Conservation (phyloP, 1,284 basidiomycete species). For the Pseudozyma pruni region DNA sequence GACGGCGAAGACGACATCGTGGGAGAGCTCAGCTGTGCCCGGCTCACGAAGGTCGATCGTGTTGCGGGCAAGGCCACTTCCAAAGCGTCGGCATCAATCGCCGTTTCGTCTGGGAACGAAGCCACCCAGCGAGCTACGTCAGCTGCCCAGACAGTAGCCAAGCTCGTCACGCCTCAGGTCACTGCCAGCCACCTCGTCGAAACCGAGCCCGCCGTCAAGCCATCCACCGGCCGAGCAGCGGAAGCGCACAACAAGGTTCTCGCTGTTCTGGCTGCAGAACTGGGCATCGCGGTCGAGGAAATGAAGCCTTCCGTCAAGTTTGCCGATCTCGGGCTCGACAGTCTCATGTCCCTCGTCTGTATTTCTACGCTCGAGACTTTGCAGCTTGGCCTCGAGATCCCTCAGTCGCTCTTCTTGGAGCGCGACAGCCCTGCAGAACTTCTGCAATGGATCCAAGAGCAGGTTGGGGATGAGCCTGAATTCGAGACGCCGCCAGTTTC, state of each 20-base stretch:
- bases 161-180: not conserved
- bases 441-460: slow-evolving; percentile 25
- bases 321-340: slow-evolving; percentile 48
- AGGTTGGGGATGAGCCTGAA: slow-evolving; percentile 14
- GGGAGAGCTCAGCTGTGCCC: slow-evolving; percentile 11
- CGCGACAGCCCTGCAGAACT: slow-evolving; percentile 39
- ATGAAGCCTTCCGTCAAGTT: slow-evolving; percentile 36
- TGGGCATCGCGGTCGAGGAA: slow-evolving; percentile 34
- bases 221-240: slow-evolving; percentile 2
- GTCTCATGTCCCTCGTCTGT: slow-evolving; percentile 50
- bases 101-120: not conserved
- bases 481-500: not conserved
- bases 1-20: slow-evolving; percentile 5
- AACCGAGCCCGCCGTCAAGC: not conserved
- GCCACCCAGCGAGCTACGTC: too few species aligned
- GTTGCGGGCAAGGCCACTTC: not conserved
- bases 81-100: not conserved
- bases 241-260: slow-evolving; percentile 21
- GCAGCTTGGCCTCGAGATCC: slow-evolving; percentile 30
- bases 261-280: slow-evolving; percentile 30
- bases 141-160: too few species aligned
- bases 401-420: slow-evolving; percentile 49
- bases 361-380: slow-evolving; percentile 42
- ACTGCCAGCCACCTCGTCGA: not conserved
- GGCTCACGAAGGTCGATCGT: slow-evolving; percentile 1